Percentiles rank a stretch among this genome's conserved stretches.
These are phyloP conservation scores for Xylariaceae sp. DNA, from an alignment of 2,329 filamentous ascomycete genomes.

Conservation along the genomic window DNA sequence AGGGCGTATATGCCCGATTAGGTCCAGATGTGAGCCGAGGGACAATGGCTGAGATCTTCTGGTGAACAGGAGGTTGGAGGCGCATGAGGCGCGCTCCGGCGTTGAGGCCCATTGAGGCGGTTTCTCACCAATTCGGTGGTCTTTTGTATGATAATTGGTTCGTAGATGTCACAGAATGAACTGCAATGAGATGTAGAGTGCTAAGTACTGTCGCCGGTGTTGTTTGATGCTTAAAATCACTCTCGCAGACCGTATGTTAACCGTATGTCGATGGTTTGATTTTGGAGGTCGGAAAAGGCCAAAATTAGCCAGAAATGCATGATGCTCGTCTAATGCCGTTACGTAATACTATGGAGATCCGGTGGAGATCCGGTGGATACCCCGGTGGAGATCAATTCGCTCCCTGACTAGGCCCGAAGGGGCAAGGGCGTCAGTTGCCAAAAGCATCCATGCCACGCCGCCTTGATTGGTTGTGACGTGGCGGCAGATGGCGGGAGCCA, in stretches of 20 bases:
- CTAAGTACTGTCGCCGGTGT: not conserved
- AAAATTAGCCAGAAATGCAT: not conserved
- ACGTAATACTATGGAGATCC: not conserved
- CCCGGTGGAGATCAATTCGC: no score
- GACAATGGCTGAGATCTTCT: not conserved
- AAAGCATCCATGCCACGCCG: slow-evolving; percentile 8
- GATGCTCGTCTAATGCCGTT: not conserved
- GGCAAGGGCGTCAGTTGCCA: slow-evolving; percentile 4
- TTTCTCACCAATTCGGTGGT: not conserved
- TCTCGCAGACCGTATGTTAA: no score
- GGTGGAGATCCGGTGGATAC: not conserved
- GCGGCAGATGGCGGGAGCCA: slow-evolving; percentile 17
- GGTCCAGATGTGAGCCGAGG: not conserved
- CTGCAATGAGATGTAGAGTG: not conserved
- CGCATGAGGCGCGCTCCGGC: slow-evolving; percentile 26
- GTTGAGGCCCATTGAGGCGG: slow-evolving; percentile 19
- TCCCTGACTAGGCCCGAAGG: not conserved
- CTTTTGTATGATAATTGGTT: not conserved
- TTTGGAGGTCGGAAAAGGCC: not conserved
- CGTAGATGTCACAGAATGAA: not conserved
- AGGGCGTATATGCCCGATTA: not conserved
- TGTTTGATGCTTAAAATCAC: no score
- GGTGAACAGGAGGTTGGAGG: slow-evolving; percentile 14
- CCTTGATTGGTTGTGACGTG: slow-evolving; percentile 24
- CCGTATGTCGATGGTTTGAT: not conserved